Conservation (phyloP, 305 asterid genomes). For the Fraxinus latifolia region DNA sequence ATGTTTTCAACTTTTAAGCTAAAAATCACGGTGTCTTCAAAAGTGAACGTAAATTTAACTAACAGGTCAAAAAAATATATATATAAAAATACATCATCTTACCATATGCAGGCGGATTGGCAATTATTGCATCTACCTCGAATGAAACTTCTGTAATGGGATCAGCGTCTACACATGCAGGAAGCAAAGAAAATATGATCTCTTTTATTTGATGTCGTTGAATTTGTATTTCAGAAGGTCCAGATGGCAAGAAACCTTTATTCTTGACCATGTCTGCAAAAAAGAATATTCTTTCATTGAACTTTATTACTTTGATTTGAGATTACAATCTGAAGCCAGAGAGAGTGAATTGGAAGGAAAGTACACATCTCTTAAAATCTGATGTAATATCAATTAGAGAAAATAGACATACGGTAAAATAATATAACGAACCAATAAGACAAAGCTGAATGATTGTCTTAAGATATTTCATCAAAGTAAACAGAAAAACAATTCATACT, state of each 20-base stretch:
- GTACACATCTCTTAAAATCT: background rate
- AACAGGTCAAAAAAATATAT: background rate
- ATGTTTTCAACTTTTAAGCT: background rate
- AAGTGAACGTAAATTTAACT: background rate
- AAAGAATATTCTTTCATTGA: conserved; percentile 6
- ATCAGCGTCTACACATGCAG: conserved; percentile 67
- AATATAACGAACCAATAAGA: background rate
- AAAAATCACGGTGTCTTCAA: background rate
- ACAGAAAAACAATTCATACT: background rate
- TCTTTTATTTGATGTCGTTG: conserved; percentile 78
- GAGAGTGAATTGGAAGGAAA: background rate
- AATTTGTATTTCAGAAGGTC: conserved; percentile 74
- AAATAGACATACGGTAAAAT: background rate
- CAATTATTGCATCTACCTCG: conserved; percentile 74
- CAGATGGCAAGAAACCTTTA: conserved; percentile 98
- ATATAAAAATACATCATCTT: conserved; percentile 17
- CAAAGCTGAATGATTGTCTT: background rate
- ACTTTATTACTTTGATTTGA: background rate
- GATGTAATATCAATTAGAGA: background rate
- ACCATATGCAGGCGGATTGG: conserved; percentile 97
- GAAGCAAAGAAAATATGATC: conserved; percentile 69
- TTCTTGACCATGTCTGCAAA: conserved; percentile 89
- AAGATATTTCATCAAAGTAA: background rate
- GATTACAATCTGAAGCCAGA: background rate
- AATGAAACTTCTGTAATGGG: conserved; percentile 60